Conservation (phyloP, 1,139 yeast genomes). For the Candida tunisiensis region DNA sequence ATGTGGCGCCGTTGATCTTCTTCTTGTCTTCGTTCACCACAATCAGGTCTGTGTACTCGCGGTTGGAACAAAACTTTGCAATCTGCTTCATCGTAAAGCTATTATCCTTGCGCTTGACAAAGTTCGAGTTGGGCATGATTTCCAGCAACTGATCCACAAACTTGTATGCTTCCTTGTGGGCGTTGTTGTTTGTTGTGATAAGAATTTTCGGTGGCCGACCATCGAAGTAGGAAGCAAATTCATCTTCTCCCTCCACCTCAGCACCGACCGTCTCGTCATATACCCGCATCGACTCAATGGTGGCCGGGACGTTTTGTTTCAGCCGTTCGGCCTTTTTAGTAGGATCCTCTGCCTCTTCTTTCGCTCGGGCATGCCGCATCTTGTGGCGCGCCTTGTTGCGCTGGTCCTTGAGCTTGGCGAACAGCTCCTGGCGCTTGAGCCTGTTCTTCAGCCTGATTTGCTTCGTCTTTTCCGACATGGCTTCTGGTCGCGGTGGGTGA, state of each 20-base stretch:
- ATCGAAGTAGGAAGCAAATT: slow-evolving; percentile 46
- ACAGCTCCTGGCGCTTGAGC: slow-evolving; percentile 63
- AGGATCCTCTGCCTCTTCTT: slow-evolving; percentile 71
- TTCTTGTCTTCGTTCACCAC: slow-evolving; percentile 91
- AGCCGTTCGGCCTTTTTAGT: slow-evolving; percentile 67
- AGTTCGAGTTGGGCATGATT: slow-evolving; percentile 69
- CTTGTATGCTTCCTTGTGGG: slow-evolving; percentile 75
- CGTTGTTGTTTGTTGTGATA: slow-evolving; percentile 75
- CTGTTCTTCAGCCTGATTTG: slow-evolving; percentile 43
- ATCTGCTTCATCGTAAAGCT: slow-evolving; percentile 75
- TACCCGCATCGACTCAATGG: slow-evolving; percentile 77
- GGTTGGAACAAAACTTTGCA: slow-evolving; percentile 60
- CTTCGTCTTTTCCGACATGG: slow-evolving; percentile 5
- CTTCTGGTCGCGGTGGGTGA: not conserved
- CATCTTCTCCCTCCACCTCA: slow-evolving; percentile 74
- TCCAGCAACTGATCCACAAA: slow-evolving; percentile 81
- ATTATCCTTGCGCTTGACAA: slow-evolving; percentile 74
- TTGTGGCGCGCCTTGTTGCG: slow-evolving; percentile 65
- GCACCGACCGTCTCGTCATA: slow-evolving; percentile 74
- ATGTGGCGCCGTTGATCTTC: slow-evolving; percentile 76
- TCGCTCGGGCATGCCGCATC: slow-evolving; percentile 59
- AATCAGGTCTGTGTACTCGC: slow-evolving; percentile 76
- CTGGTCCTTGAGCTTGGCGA: slow-evolving; percentile 57
- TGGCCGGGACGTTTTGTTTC: slow-evolving; percentile 65
- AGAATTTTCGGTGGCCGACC: slow-evolving; percentile 64